A percentile compares a stretch with the other conserved stretches of the same genome.
Evolutionary conservation across 2,329 filamentous ascomycete species (phyloP).

Genomic region (Pestalotiopsis sp.): DNA sequence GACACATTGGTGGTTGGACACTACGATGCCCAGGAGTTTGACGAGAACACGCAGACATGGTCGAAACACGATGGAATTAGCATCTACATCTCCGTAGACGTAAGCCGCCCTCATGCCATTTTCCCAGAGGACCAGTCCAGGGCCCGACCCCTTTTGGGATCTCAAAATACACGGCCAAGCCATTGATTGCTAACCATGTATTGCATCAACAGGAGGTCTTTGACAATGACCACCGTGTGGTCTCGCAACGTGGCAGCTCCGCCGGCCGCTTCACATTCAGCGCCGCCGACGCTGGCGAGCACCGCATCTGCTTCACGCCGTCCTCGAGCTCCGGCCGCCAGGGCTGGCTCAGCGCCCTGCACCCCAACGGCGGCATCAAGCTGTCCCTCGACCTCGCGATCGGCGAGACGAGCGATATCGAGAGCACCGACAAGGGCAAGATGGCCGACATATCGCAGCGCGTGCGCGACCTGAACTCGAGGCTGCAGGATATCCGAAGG

Average conservation of each 20-base stretch:
- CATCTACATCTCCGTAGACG: conserved; percentile 90
- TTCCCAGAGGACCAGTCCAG: conserved; percentile 8
- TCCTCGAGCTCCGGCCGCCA: conserved; percentile 69
- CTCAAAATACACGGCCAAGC: background rate
- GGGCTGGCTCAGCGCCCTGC: conserved; percentile 70
- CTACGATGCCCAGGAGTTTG: conserved; percentile 84
- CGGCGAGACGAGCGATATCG: conserved; percentile 90
- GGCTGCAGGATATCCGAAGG: conserved; percentile 83
- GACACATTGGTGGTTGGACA: conserved; percentile 95
- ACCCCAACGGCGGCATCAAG: conserved; percentile 75
- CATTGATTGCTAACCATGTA: background rate
- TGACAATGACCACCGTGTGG: conserved; percentile 95
- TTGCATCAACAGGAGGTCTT: conserved; percentile 75
- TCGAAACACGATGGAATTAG: conserved; percentile 72
- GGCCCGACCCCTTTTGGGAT: background rate
- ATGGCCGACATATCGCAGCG: conserved; percentile 86
- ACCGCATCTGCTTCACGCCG: conserved; percentile 92
- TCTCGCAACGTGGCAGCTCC: conserved; percentile 77
- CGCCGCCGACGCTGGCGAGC: conserved; percentile 90
- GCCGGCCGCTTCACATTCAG: conserved; percentile 93
- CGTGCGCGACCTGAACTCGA: conserved; percentile 84
- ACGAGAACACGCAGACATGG: conserved; percentile 70
- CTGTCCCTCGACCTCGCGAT: conserved; percentile 89
- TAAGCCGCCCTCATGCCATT: conserved; percentile 14
- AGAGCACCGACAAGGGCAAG: conserved; percentile 91